These are phyloP conservation scores for Cladosporium halotolerans DNA, from an alignment of 2,329 filamentous ascomycete species.

Conservation along the genomic window DNA sequence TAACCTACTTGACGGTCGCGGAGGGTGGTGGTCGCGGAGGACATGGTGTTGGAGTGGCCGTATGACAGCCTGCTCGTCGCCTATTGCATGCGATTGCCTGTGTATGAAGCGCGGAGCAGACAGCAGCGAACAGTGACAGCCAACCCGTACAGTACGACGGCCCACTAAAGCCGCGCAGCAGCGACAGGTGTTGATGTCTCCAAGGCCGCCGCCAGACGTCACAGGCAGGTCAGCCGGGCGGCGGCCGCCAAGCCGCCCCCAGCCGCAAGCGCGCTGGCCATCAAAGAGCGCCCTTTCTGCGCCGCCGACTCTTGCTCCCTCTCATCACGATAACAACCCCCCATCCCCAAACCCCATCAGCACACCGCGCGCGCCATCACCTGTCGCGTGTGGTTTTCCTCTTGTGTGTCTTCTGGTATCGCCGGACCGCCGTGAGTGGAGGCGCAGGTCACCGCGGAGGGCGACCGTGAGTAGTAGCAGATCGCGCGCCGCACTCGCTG, in stretches of 20 bases:
- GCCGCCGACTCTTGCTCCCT: background rate
- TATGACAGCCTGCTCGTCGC: conserved; percentile 20
- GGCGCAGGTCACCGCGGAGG: background rate
- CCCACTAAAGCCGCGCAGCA: background rate
- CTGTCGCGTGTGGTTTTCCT: background rate
- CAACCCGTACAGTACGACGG: too few relatives aligned
- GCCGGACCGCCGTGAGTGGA: conserved; percentile 3
- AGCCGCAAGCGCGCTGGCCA: background rate
- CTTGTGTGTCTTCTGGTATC: conserved; percentile 8
- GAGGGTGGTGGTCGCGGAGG: conserved; percentile 51
- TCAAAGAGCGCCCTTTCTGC: background rate
- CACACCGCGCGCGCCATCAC: conserved; percentile 8
- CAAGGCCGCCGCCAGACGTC: background rate
- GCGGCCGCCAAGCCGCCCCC: background rate
- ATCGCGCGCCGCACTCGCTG: conserved; percentile 3
- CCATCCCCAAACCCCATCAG: conserved; percentile 1
- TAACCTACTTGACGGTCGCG: conserved; percentile 67
- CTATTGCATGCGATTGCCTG: conserved; percentile 22
- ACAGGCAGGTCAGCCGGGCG: background rate
- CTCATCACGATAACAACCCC: conserved; percentile 7
- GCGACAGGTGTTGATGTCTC: background rate
- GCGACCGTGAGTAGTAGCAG: conserved; percentile 10
- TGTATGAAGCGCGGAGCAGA: background rate
- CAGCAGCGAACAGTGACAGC: background rate
- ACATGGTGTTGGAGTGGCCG: conserved; percentile 42